A percentile compares a stretch with the other conserved stretches of the same genome.
Conservation (phyloP, 2,329 filamentous ascomycete genomes). For the Alternaria brassicae region DNA sequence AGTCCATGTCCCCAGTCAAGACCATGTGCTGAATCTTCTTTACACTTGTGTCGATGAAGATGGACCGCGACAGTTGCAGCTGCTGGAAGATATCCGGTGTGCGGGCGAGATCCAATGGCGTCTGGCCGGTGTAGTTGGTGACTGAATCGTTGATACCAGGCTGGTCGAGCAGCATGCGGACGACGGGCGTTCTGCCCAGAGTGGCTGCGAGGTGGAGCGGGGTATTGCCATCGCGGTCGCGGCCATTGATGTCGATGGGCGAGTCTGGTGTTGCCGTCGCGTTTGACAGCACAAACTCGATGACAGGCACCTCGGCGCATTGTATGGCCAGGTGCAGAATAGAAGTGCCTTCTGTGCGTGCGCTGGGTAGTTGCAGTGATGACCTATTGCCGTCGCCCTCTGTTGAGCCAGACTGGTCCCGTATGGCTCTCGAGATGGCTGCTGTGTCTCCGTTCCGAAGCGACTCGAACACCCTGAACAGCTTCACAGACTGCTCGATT, state of each 20-base stretch:
- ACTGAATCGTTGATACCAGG: constrained; percentile 87
- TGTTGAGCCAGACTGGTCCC: constrained; percentile 60
- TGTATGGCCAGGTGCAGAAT: constrained; percentile 94
- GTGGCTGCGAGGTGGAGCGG: constrained; percentile 86
- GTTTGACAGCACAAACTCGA: constrained; percentile 89
- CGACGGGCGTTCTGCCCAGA: constrained; percentile 80
- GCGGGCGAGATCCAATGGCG: constrained; percentile 85
- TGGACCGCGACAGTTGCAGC: constrained; percentile 84
- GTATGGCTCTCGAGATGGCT: constrained; percentile 85
- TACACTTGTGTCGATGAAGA: constrained; percentile 88
- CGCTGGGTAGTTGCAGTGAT: constrained; percentile 49
- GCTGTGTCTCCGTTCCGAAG: constrained; percentile 88
- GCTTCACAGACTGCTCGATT: constrained; percentile 91
- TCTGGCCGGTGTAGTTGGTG: constrained; percentile 81
- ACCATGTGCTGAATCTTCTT: constrained; percentile 84
- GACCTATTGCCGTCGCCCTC: constrained; percentile 65
- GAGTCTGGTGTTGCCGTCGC: constrained; percentile 61
- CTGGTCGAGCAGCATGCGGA: constrained; percentile 83
- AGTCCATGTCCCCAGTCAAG: constrained; percentile 73
- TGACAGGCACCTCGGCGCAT: constrained; percentile 88
- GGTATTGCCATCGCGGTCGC: constrained; percentile 93
- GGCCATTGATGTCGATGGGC: constrained; percentile 81
- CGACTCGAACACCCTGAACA: constrained; percentile 93
- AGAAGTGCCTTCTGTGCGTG: constrained; percentile 77
- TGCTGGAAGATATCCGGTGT: constrained; percentile 96